Evolutionary conservation across 2,329 filamentous ascomycete species (phyloP), one percentile per base, ranked within the genome.

Genomic region (Coleophoma eucalyptorum): DNA sequence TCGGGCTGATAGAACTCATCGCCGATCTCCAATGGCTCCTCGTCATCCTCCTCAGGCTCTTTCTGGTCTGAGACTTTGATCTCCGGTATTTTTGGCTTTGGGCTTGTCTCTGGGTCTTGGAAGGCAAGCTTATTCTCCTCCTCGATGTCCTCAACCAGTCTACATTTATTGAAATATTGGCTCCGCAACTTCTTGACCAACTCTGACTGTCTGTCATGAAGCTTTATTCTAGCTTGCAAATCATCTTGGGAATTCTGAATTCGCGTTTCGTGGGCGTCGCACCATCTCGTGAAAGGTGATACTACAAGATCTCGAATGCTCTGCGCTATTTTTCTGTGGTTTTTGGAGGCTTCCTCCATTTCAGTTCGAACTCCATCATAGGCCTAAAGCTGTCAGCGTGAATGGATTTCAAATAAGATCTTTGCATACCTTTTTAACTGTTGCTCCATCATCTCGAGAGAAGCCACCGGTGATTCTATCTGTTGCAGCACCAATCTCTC

Each of bases 111-210:
- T 2, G 91, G 90, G 58, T 92, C 90, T 69, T 96, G 91, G 71
- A 99, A 99, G 37, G 92, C 94, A 50, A 99, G 80, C 72, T 99
- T 97, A 69, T 97, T 96, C 75, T 99, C 95, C 71, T 99, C 94
- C 68, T 99, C 94, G 54, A 97, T 74, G 66, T 99, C 94, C 68
- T 99, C 95, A 6, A 97, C 87, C 55, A 97, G 76, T 46, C 95
- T 87, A 68, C 94, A 99, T 73, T 97, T 99, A 77, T 97, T 99
- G 80, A 97, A 97, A 72, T 99, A 99, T 62, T 90, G 89, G 69
- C 89, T 96, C 57, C 94, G 85, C 61, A 97, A 81, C 73, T 97
- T 97, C 78, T 91, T 90, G 55, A 96, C 90, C 18, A 81, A 70
- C 55, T 99, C 94, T 52, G 88, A 87, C 70, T 99, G 95, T 59